These are phyloP conservation scores for Lentinula lateritia DNA, from an alignment of 768 basidiomycete species.

Conservation along the genomic window DNA sequence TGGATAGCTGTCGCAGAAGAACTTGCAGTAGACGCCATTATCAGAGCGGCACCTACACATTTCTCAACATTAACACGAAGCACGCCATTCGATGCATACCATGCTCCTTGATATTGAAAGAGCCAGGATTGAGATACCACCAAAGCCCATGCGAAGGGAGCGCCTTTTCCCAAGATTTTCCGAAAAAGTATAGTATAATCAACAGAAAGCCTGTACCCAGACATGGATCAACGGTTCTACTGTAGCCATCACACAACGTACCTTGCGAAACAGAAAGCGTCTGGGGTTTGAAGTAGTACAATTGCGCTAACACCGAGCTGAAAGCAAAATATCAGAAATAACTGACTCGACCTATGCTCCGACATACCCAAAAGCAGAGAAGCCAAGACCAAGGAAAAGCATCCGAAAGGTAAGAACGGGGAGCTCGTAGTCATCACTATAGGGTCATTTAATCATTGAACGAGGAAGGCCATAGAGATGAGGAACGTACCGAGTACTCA, in stretches of 20 bases:
- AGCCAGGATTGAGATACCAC: conserved; percentile 29
- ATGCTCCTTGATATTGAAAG: conserved; percentile 27
- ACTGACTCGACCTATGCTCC: background rate
- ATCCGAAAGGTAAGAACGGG: conserved; percentile 34
- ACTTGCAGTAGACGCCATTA: conserved; percentile 24
- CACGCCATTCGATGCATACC: background rate
- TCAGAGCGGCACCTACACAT: conserved; percentile 8
- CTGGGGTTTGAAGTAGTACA: conserved; percentile 34
- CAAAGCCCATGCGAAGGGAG: conserved; percentile 16
- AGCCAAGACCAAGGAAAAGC: conserved; percentile 32
- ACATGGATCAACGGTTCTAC: conserved; percentile 23
- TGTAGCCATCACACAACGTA: conserved; percentile 22
- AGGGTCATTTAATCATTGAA: conserved; percentile 10
- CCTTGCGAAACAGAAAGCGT: conserved; percentile 26
- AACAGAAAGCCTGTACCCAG: conserved; percentile 21
- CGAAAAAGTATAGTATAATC: conserved; percentile 17
- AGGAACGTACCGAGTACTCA: conserved; percentile 12
- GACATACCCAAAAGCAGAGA: conserved; percentile 32
- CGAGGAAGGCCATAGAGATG: background rate
- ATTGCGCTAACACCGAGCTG: conserved; percentile 25
- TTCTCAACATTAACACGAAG: too few species aligned
- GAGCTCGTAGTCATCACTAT: conserved; percentile 29
- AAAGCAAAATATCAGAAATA: conserved; percentile 5
- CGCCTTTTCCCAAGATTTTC: conserved; percentile 2
- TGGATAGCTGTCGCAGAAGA: conserved; percentile 25